phyloP scores from a whole-genome alignment of 805 yeast genomes.

The Schizosaccharomyces lindneri region DNA sequence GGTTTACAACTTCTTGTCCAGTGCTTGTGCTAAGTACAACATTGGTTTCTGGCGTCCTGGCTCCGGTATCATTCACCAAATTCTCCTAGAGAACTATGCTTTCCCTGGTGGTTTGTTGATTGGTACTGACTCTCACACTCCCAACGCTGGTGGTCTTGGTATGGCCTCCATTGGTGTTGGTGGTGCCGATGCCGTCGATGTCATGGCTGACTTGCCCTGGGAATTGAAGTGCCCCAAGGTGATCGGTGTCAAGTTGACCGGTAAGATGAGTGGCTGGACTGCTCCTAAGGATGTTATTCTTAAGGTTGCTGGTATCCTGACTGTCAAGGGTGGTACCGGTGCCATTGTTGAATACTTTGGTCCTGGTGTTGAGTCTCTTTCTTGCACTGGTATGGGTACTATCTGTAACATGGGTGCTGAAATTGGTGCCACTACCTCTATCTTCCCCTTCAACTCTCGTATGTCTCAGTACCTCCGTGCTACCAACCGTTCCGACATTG shows the following conservation, averaged over 20 bases:
- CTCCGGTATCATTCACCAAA: conserved; percentile 95
- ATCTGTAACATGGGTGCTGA: conserved; percentile 99
- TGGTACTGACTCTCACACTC: conserved; percentile 97
- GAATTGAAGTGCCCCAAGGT: conserved; percentile 93
- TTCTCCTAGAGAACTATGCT: conserved; percentile 85
- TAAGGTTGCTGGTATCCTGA: conserved; percentile 68
- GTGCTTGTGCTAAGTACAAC: conserved; percentile 84
- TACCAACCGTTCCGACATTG: conserved; percentile 63
- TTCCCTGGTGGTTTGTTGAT: conserved; percentile 93
- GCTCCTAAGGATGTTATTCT: conserved; percentile 94
- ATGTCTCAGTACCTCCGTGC: conserved; percentile 58
- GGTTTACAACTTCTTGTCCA: conserved; percentile 80
- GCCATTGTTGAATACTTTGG: conserved; percentile 91
- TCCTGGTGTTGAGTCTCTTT: conserved; percentile 65
- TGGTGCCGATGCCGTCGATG: conserved; percentile 99
- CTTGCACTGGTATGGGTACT: conserved; percentile 98
- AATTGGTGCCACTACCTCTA: conserved; percentile 94
- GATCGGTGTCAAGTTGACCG: conserved; percentile 81
- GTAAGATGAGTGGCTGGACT: conserved; percentile 75
- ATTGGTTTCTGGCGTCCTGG: conserved; percentile 99
- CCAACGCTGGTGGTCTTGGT: conserved; percentile 97
- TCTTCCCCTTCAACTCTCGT: conserved; percentile 78
- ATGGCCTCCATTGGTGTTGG: conserved; percentile 98
- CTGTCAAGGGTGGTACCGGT: conserved; percentile 97
- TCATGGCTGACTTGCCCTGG: conserved; percentile 92